These are phyloP conservation scores for Dactylellina haptotyla DNA, from an alignment of 2,329 filamentous ascomycete species.

Conservation along the genomic window DNA sequence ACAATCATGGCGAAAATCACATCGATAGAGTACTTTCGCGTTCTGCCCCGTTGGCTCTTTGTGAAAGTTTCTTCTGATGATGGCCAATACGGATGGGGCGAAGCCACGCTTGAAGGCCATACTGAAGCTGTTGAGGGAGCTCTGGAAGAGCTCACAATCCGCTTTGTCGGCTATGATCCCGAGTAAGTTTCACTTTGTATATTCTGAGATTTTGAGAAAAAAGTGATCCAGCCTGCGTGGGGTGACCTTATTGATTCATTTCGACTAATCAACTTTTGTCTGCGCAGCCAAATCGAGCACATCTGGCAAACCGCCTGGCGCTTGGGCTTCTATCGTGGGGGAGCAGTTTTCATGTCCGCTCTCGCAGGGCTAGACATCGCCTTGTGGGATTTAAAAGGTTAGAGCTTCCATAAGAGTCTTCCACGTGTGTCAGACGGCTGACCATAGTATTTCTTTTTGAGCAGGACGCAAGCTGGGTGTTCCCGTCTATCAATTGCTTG, in stretches of 20 bases:
- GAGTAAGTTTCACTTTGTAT: constrained; percentile 63
- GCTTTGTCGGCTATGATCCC: constrained; percentile 69
- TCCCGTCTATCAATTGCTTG: constrained; percentile 77
- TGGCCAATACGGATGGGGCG: constrained; percentile 70
- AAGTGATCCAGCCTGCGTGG: neutral
- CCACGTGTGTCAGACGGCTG: constrained; percentile 33
- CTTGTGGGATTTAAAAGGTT: constrained; percentile 78
- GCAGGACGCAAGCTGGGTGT: constrained; percentile 70
- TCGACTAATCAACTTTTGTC: constrained; percentile 4
- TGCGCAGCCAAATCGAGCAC: constrained; percentile 76
- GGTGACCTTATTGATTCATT: constrained; percentile 7
- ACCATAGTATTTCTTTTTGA: constrained; percentile 17
- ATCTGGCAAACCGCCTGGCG: constrained; percentile 81
- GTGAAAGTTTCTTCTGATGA: constrained; percentile 70
- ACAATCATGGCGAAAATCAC: constrained; percentile 68
- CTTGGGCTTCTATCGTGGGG: constrained; percentile 78
- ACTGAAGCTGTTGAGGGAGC: constrained; percentile 71
- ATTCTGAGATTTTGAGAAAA: neutral
- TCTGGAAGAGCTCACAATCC: constrained; percentile 68
- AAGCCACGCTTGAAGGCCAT: constrained; percentile 71
- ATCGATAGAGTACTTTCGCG: constrained; percentile 70
- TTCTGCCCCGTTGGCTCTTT: constrained; percentile 72
- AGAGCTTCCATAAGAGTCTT: constrained; percentile 47
- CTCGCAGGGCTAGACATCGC: constrained; percentile 81
- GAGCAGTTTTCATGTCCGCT: constrained; percentile 82